These are phyloP conservation scores for Penicillium argentinense DNA, from an alignment of 495 filamentous ascomycete genomes.

Conservation along the genomic window DNA sequence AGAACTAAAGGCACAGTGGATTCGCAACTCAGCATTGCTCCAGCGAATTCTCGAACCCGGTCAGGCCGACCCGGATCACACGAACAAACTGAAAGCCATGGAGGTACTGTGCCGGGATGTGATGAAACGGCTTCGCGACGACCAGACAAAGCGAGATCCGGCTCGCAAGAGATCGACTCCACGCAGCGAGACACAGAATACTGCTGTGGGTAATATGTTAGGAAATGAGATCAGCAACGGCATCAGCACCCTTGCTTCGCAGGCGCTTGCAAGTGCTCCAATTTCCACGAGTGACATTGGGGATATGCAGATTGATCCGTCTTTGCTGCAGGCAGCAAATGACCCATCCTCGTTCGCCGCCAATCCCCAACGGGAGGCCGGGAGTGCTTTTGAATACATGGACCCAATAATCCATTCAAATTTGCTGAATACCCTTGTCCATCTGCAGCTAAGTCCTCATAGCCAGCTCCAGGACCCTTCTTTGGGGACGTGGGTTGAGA, in stretches of 20 bases:
- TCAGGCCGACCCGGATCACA: conserved; percentile 52
- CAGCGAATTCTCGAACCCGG: conserved; percentile 56
- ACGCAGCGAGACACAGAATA: conserved; percentile 23
- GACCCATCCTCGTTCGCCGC: conserved; percentile 44
- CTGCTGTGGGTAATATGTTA: conserved; percentile 28
- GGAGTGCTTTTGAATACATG: conserved; percentile 36
- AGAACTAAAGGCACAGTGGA: conserved; percentile 68
- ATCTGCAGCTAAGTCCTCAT: conserved; percentile 61
- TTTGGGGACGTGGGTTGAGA: conserved; percentile 61
- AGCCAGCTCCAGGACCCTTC: conserved; percentile 44
- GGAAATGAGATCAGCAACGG: conserved; percentile 42
- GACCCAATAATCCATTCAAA: conserved; percentile 33
- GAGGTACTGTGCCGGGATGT: conserved; percentile 72
- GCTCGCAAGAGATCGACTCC: conserved; percentile 45
- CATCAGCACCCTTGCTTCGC: conserved; percentile 53
- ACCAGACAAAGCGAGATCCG: conserved; percentile 60
- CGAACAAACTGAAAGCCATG: conserved; percentile 62
- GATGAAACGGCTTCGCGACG: conserved; percentile 70
- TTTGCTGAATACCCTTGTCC: conserved; percentile 51
- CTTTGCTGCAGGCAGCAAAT: conserved; percentile 53
- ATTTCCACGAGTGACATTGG: conserved; percentile 43
- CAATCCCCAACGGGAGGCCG: conserved; percentile 39
- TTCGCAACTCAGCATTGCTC: conserved; percentile 56
- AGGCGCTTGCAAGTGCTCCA: conserved; percentile 49
- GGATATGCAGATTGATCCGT: conserved; percentile 68